Percentiles rank a stretch among this genome's conserved stretches.
Evolutionary conservation across 2,329 filamentous ascomycete genomes (phyloP).

Genomic region (Trichophyton rubrum): DNA sequence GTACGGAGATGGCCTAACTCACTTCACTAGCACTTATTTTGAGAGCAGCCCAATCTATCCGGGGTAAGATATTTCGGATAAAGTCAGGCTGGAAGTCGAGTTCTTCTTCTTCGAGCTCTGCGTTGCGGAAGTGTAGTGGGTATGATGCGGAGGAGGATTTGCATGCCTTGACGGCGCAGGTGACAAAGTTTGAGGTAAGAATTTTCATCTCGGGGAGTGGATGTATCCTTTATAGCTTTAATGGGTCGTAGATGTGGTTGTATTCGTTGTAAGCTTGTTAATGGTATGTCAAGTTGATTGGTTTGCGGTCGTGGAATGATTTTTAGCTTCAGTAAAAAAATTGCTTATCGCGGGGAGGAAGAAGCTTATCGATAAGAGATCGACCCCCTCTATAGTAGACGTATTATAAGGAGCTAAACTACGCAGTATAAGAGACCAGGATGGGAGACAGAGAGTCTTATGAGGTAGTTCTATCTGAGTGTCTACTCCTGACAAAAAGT

Average conservation of each 20-base stretch:
- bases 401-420: too few species aligned
- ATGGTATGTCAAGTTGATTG: not conserved
- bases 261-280: too few species aligned
- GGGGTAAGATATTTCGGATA: conserved; percentile 69
- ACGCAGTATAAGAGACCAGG: too few species aligned
- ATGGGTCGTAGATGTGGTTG: not conserved
- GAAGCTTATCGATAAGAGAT: conserved; percentile 2
- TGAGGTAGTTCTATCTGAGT: too few species aligned
- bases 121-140: conserved; percentile 83
- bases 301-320: not conserved
- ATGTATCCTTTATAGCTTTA: not conserved
- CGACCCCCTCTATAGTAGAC: not conserved
- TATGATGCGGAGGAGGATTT: conserved; percentile 69
- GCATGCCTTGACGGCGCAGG: conserved; percentile 91
- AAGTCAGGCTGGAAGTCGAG: conserved; percentile 70
- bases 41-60: conserved; percentile 79
- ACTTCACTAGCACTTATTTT: conserved; percentile 58
- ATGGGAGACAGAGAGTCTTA: too few species aligned
- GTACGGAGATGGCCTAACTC: not conserved
- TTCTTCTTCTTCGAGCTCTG: conserved; percentile 75
- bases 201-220: conserved; percentile 59
- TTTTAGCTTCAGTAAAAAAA: not conserved
- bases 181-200: conserved; percentile 89
- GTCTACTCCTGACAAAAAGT: not conserved
- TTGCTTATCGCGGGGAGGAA: conserved; percentile 1